Evolutionary conservation across 1,284 basidiomycete species (phyloP), one percentile per base, ranked within the genome.

Genomic region (Rhodofomes roseus): DNA sequence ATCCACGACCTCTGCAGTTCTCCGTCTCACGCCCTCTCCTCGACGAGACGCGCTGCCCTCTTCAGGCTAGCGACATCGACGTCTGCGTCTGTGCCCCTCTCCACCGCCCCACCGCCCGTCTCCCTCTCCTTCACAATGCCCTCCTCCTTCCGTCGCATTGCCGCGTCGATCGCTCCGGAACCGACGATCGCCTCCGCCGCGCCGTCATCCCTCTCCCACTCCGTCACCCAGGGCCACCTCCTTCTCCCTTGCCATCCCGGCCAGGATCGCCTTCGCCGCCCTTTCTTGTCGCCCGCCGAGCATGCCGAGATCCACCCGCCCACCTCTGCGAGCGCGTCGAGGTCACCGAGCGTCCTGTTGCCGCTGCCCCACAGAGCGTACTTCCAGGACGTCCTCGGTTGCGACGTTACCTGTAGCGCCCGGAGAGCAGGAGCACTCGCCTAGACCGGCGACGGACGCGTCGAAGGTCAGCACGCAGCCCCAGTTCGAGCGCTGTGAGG

Each of bases 401-500:
- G 92, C 89, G 27, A 95, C 91, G 67, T 96, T 96, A n/a, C 94
- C 94, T 0, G 92, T 95, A 4, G 95, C 94, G 1, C 95, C 95
- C 0, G 96, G 96, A 0, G 94, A 95, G 74, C 95, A 98, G 1
- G 96, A 95, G 69, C 96, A 98, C 14, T 95, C 95, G 1, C 96
- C 96, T 0, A 98, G 83, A 0, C 95, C 95, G 4, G 88, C 93
- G 5, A 97, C 85, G 1, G 91, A 89, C 6, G 87, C 77, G 69
- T 92, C 86, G 55, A 90, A 80, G 20, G 86, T 85, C 51, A n/a
- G n/a, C n/a, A n/a, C 89, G 81, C 27, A 96, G 77, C 8, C 88
- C 89, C 59, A 81, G 74, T 4, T 78, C 72, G 14, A 92, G 79
- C 1, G 90, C 87, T 1, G 83, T 74, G 54, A 91, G 74, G 20